A percentile compares a stretch with the other conserved stretches of the same genome.
Evolutionary conservation across 371 early-diverging fungal genomes (phyloP).

Genomic region (Actinomortierella wolfii): DNA sequence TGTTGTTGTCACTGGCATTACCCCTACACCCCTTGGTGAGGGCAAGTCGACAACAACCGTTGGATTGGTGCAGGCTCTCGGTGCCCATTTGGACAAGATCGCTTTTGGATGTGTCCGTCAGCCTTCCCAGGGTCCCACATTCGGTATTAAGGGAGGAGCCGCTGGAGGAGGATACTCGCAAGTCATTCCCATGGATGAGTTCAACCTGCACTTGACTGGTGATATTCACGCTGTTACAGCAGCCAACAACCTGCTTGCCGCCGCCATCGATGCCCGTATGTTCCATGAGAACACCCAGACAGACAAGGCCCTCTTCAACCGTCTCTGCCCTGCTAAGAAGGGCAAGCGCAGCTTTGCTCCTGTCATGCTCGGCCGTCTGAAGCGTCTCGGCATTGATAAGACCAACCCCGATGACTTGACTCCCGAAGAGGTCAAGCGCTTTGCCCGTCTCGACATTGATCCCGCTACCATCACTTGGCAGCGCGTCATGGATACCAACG

Average conservation of each 20-base stretch:
- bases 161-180: slow-evolving; percentile 98
- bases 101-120: slow-evolving; percentile 97
- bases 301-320: slow-evolving; percentile 79
- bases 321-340: slow-evolving; percentile 88
- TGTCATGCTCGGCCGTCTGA: slow-evolving; percentile 84
- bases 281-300: slow-evolving; percentile 95
- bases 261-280: slow-evolving; percentile 96
- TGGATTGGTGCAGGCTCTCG: slow-evolving; percentile 92
- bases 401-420: slow-evolving; percentile 79
- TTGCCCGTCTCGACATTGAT: slow-evolving; percentile 94
- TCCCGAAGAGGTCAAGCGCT: slow-evolving; percentile 73
- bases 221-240: slow-evolving; percentile 98
- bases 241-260: slow-evolving; percentile 95
- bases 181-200: slow-evolving; percentile 99
- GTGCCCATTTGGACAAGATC: slow-evolving; percentile 86
- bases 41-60: slow-evolving; percentile 97
- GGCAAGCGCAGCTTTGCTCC: slow-evolving; percentile 81
- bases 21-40: slow-evolving; percentile 97
- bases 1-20: slow-evolving; percentile 96
- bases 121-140: slow-evolving; percentile 97
- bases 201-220: slow-evolving; percentile 97
- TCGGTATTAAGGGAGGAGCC: slow-evolving; percentile 98
- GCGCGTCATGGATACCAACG: slow-evolving; percentile 94
- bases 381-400: slow-evolving; percentile 84
- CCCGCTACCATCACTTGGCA: slow-evolving; percentile 93